A percentile compares a stretch with the other conserved stretches of the same genome.
Evolutionary conservation across 352 stramenopile genomes (phyloP).

Genomic region (Phytophthora aleatoria): DNA sequence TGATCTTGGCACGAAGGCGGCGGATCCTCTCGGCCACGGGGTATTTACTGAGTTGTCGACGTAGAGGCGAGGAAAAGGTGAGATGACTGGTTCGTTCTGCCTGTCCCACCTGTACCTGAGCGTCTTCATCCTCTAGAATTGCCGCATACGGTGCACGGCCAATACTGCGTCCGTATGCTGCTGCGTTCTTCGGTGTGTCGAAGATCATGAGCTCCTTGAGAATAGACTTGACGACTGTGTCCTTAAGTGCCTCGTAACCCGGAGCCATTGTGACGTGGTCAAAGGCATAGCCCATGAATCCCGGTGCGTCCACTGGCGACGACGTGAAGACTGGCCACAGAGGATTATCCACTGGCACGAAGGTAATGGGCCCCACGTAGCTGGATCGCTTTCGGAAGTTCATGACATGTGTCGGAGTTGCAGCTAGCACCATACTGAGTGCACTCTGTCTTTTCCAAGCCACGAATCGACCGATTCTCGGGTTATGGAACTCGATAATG

Average conservation of each 20-base stretch:
- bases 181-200: slow-evolving; percentile 52
- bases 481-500: slow-evolving; percentile 69
- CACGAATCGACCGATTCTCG: slow-evolving; percentile 59
- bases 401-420: slow-evolving; percentile 62
- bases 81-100: slow-evolving; percentile 35
- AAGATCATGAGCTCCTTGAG: slow-evolving; percentile 81
- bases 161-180: slow-evolving; percentile 46
- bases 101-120: slow-evolving; percentile 15
- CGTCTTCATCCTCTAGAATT: slow-evolving; percentile 42
- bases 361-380: slow-evolving; percentile 62
- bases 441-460: slow-evolving; percentile 59
- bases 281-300: slow-evolving; percentile 79
- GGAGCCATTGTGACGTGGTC: slow-evolving; percentile 62
- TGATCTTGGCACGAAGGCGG: slow-evolving; percentile 40
- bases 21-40: slow-evolving; percentile 48
- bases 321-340: slow-evolving; percentile 68
- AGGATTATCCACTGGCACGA: slow-evolving; percentile 73
- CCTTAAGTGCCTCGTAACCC: slow-evolving; percentile 62
- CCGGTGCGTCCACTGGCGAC: slow-evolving; percentile 37
- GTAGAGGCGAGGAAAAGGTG: slow-evolving; percentile 63
- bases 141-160: slow-evolving; percentile 48
- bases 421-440: slow-evolving; percentile 66
- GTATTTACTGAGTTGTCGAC: slow-evolving; percentile 47
- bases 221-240: slow-evolving; percentile 76
- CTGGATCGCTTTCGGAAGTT: slow-evolving; percentile 57